A percentile compares a stretch with the other conserved stretches of the same genome.
Evolutionary conservation across 441 rosid genomes (phyloP).

Genomic region (Brassica hybrid): DNA sequence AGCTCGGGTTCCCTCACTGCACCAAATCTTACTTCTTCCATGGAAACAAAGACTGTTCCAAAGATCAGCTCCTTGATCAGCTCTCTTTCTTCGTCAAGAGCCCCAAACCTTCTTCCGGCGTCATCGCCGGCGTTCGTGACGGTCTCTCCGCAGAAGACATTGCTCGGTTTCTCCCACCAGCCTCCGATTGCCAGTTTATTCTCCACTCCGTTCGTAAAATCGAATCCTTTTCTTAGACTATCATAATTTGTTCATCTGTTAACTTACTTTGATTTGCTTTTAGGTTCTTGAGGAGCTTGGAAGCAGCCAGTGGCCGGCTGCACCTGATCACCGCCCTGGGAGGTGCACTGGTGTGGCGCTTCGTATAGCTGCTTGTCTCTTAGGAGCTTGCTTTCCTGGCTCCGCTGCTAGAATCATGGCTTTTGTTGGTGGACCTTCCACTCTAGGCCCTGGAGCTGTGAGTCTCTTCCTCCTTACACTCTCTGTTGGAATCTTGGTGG

Average conservation of each 20-base stretch:
- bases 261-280: too few species aligned
- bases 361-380: slow-evolving; percentile 75
- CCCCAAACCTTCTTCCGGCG: slow-evolving; percentile 77
- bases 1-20: slow-evolving; percentile 74
- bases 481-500: too few species aligned
- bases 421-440: slow-evolving; percentile 87
- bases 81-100: slow-evolving; percentile 77
- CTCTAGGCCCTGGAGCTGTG: slow-evolving; percentile 87
- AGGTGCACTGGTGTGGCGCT: slow-evolving; percentile 90
- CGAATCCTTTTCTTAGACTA: slow-evolving; percentile 3
- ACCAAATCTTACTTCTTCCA: slow-evolving; percentile 77
- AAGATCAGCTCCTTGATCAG: slow-evolving; percentile 84
- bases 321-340: slow-evolving; percentile 69
- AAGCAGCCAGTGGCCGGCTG: slow-evolving; percentile 79
- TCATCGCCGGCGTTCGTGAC: slow-evolving; percentile 83
- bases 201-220: slow-evolving; percentile 77
- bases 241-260: neutral
- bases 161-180: slow-evolving; percentile 86
- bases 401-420: slow-evolving; percentile 94
- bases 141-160: slow-evolving; percentile 87
- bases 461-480: too few species aligned
- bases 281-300: slow-evolving; percentile 86
- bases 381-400: slow-evolving; percentile 95
- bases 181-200: slow-evolving; percentile 81
- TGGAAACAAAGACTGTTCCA: slow-evolving; percentile 77